A percentile compares a stretch with the other conserved stretches of the same genome.
Evolutionary conservation across 129 eudicot species (phyloP).

Genomic region (Sambucus nigra): DNA sequence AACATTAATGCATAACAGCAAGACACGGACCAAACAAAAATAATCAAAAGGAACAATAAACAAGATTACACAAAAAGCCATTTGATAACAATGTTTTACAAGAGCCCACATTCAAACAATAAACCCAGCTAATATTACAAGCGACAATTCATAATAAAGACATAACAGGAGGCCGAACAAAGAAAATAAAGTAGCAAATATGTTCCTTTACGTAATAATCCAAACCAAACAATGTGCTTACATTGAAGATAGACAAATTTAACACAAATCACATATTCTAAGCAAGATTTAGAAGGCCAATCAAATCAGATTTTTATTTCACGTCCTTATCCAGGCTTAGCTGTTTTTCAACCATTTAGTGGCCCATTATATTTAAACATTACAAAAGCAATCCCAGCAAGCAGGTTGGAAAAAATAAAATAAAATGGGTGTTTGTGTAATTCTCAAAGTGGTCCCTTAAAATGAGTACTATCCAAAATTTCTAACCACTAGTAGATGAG

Average conservation of each 20-base stretch:
- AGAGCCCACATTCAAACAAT: neutral
- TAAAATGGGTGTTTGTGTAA: neutral
- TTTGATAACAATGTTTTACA: no score
- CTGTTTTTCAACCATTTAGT: neutral
- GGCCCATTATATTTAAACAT: neutral
- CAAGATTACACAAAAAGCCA: no score
- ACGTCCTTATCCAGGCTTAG: neutral
- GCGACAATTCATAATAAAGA: neutral
- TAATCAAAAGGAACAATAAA: no score
- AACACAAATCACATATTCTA: neutral
- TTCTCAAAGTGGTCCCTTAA: neutral
- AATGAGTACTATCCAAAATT: neutral
- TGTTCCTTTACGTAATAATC: no score
- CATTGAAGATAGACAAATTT: neutral
- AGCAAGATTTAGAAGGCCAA: neutral
- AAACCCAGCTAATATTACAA: neutral
- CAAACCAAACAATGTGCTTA: neutral
- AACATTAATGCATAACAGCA: no score
- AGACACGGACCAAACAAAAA: no score
- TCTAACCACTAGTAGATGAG: neutral
- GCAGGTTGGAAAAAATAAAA: neutral
- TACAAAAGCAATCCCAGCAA: neutral
- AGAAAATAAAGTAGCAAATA: neutral
- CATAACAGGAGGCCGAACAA: neutral
- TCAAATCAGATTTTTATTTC: neutral